A percentile compares a stretch with the other conserved stretches of the same genome.
Evolutionary conservation across 345 rosid species (phyloP).

Genomic region (Citrus sp.): DNA sequence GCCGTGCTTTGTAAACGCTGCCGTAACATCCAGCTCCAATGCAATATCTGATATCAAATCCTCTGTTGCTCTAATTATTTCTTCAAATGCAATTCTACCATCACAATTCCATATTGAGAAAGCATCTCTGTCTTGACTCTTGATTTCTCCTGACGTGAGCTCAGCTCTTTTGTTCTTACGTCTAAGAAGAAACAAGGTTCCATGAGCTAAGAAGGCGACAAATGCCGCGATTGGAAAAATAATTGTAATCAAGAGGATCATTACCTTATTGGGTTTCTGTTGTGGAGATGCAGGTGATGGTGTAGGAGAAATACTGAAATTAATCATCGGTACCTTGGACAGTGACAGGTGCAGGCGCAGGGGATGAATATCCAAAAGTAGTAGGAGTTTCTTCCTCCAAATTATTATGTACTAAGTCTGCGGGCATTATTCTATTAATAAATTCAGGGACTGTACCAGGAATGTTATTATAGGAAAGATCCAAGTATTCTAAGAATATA

Average conservation of each 20-base stretch:
- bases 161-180: not conserved
- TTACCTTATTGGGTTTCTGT: too few species aligned
- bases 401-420: not conserved
- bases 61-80: not conserved
- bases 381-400: too few species aligned
- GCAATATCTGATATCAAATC: constrained; percentile 8
- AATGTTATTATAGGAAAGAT: too few species aligned
- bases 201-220: not conserved
- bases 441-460: too few species aligned
- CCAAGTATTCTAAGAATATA: too few species aligned
- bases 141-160: too few species aligned
- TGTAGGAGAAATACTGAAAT: too few species aligned
- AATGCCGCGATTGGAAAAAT: not conserved
- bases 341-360: too few species aligned
- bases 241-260: not conserved
- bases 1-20: constrained; percentile 3
- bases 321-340: too few species aligned
- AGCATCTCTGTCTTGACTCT: not conserved
- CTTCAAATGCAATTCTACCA: not conserved
- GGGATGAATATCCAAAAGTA: too few species aligned
- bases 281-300: too few species aligned
- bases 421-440: too few species aligned
- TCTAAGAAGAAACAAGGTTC: not conserved
- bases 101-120: not conserved
- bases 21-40: not conserved